phyloP scores from a whole-genome alignment of 768 basidiomycete genomes.

The Rubroboletus satanas region DNA sequence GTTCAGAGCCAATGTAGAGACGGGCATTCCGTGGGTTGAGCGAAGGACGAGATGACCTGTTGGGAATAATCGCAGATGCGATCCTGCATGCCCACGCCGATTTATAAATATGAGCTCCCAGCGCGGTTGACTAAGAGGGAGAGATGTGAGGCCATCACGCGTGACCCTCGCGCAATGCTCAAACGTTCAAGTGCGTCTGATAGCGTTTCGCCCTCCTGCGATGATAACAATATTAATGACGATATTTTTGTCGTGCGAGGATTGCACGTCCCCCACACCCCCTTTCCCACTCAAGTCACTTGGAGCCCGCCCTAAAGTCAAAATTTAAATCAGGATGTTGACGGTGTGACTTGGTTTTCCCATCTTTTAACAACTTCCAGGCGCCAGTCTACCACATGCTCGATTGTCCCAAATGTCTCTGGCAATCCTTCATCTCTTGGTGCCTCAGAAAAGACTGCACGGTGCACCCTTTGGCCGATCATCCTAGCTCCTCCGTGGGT shows the following conservation, averaged over 20 bases:
- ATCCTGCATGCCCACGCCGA: not conserved
- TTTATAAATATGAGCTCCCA: slow-evolving; percentile 7
- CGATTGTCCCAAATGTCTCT: slow-evolving; percentile 34
- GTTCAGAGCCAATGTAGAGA: slow-evolving; percentile 44
- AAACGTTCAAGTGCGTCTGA: not conserved
- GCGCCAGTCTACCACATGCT: slow-evolving; percentile 55
- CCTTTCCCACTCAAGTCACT: not conserved
- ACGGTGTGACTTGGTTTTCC: not conserved
- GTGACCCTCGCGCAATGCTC: slow-evolving; percentile 6
- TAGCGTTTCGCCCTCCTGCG: not conserved
- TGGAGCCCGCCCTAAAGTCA: slow-evolving; percentile 46
- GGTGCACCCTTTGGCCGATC: slow-evolving; percentile 61
- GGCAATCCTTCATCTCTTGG: slow-evolving; percentile 49
- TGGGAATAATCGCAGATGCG: not conserved
- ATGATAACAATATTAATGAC: not conserved
- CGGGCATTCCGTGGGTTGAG: slow-evolving; percentile 19
- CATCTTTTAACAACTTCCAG: slow-evolving; percentile 70
- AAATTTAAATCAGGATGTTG: slow-evolving; percentile 3
- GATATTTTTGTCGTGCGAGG: not conserved
- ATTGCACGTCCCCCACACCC: not conserved
- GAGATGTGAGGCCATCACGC: slow-evolving; percentile 4
- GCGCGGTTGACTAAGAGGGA: slow-evolving; percentile 9
- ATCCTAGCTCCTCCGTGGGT: slow-evolving; percentile 43
- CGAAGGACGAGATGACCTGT: slow-evolving; percentile 6
- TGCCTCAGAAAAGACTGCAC: slow-evolving; percentile 50